Evolutionary conservation across 2,329 filamentous ascomycete species (phyloP).

Genomic region (Epichloe aotearoae): DNA sequence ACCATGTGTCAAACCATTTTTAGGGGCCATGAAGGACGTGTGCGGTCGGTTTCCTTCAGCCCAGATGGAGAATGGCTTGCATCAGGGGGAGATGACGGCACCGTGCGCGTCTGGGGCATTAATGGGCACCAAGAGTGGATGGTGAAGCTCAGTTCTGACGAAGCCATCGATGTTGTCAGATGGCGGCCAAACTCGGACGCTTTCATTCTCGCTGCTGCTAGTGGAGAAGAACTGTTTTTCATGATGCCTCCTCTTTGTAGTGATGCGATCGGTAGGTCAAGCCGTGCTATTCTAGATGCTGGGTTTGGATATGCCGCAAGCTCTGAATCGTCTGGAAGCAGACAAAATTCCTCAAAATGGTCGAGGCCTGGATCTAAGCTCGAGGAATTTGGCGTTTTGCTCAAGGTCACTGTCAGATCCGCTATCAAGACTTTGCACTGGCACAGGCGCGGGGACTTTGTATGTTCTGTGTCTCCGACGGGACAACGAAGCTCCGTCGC

Average conservation of each 20-base stretch:
- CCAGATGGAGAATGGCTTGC: slow-evolving; percentile 77
- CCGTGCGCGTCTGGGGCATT: slow-evolving; percentile 80
- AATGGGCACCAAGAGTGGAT: slow-evolving; percentile 84
- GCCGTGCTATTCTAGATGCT: slow-evolving; percentile 64
- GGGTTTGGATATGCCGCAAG: slow-evolving; percentile 90
- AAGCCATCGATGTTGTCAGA: slow-evolving; percentile 70
- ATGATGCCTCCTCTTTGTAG: slow-evolving; percentile 65
- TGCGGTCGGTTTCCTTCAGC: slow-evolving; percentile 74
- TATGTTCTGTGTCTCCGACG: slow-evolving; percentile 77
- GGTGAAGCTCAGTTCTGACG: slow-evolving; percentile 62
- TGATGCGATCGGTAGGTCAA: slow-evolving; percentile 58
- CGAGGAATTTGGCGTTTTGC: slow-evolving; percentile 63
- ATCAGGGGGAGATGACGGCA: slow-evolving; percentile 93
- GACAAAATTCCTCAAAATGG: slow-evolving; percentile 72
- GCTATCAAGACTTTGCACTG: slow-evolving; percentile 80
- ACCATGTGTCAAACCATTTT: slow-evolving; percentile 81
- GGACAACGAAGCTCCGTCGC: slow-evolving; percentile 70
- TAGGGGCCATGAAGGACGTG: slow-evolving; percentile 75
- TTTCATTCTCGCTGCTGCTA: slow-evolving; percentile 69
- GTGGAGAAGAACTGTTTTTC: slow-evolving; percentile 75
- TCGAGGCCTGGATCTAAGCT: slow-evolving; percentile 61
- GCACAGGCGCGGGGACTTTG: slow-evolving; percentile 90
- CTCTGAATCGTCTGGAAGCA: slow-evolving; percentile 41
- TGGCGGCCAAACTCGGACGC: slow-evolving; percentile 81
- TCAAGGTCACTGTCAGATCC: slow-evolving; percentile 68